Evolutionary conservation across 306 rosid genomes (phyloP).

Genomic region (Ziziphus jujuba): DNA sequence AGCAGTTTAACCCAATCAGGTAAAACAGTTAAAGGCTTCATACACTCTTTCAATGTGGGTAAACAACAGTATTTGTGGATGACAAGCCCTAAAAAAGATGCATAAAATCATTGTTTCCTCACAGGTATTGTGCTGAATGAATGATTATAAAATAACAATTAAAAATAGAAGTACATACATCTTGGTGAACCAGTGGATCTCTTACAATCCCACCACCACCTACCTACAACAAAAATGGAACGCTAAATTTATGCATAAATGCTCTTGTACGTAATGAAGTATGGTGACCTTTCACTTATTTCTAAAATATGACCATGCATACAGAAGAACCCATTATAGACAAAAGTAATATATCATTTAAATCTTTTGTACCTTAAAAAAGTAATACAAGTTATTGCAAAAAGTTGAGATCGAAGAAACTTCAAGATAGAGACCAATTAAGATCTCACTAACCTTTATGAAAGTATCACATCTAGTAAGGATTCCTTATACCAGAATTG

Average conservation of each 20-base stretch:
- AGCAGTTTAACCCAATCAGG: not conserved
- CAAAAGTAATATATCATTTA: not conserved
- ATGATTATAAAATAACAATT: not conserved
- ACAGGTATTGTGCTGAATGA: not conserved
- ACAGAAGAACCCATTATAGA: not conserved
- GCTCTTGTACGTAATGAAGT: not conserved
- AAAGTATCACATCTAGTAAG: not conserved
- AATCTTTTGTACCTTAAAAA: constrained; percentile 4
- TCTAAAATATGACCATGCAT: not conserved
- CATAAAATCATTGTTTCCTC: not conserved
- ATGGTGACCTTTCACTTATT: not conserved
- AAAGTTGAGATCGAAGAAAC: not conserved
- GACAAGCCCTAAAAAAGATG: not conserved
- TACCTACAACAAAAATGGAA: constrained; percentile 38
- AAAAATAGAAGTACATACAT: constrained; percentile 25
- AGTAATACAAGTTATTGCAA: not conserved
- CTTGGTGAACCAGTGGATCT: constrained; percentile 54
- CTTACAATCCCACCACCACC: constrained; percentile 56
- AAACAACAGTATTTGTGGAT: not conserved
- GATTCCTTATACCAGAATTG: not conserved
- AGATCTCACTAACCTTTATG: not conserved
- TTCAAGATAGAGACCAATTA: not conserved
- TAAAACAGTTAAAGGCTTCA: not conserved
- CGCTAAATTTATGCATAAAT: not conserved
- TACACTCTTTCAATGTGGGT: not conserved